Conservation (phyloP, 2,329 filamentous ascomycete genomes). For the Colletotrichum sojae region DNA sequence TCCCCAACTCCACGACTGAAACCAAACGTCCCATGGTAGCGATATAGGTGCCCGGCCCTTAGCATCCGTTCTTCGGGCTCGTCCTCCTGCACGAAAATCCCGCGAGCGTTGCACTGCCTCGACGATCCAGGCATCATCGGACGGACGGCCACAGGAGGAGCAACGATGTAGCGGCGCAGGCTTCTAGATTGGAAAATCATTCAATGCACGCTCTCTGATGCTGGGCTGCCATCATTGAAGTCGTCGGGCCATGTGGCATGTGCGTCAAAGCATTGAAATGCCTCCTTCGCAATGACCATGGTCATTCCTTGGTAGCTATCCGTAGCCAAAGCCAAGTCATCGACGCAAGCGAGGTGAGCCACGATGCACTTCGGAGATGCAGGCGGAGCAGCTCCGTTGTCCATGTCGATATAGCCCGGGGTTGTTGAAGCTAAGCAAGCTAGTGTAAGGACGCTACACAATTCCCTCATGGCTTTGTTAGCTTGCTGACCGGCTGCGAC, state of each 20-base stretch:
- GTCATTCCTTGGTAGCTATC: not conserved
- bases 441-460: too few relatives aligned
- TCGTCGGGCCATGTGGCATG: not conserved
- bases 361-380: constrained; percentile 7
- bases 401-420: constrained; percentile 9
- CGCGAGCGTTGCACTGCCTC: constrained; percentile 31
- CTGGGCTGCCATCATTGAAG: constrained; percentile 8
- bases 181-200: not conserved
- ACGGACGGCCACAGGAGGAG: constrained; percentile 20
- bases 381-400: constrained; percentile 1
- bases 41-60: constrained; percentile 30
- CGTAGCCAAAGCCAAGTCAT: constrained; percentile 4
- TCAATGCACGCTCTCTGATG: not conserved
- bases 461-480: constrained; percentile 9
- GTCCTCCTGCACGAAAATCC: constrained; percentile 27
- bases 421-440: constrained; percentile 12
- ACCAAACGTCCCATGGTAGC: constrained; percentile 36
- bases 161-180: constrained; percentile 26
- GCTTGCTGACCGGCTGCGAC: constrained; percentile 28
- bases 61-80: constrained; percentile 28
- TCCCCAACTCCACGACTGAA: constrained; percentile 36
- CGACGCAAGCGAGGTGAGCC: constrained; percentile 3
- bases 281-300: constrained; percentile 16
- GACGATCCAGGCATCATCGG: constrained; percentile 29
- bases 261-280: constrained; percentile 5